Evolutionary conservation across 2,329 filamentous ascomycete genomes (phyloP), one percentile per base, ranked within the genome.

Genomic region (Curvularia hawaiiensis): DNA sequence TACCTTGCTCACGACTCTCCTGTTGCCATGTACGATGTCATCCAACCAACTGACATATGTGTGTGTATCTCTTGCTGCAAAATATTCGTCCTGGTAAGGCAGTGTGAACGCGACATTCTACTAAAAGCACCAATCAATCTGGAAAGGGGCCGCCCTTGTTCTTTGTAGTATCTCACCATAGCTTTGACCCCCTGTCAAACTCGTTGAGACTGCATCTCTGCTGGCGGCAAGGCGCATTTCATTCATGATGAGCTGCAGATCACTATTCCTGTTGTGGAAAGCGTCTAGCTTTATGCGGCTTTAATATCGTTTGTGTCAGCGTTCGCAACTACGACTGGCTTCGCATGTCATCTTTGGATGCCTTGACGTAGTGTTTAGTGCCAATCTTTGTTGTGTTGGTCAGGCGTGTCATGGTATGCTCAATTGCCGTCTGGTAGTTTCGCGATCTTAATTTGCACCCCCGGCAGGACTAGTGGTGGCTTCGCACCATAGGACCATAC

Each of bases 271-370:
- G 24, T 44, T 48, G 31, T 18, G 63, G 65, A 41, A 64, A 26
- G n/a, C 14, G 31, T 43, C 70, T 72, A 72, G 61, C 72, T 59
- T 57, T 45, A 66, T 68, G 54, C 64, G 63, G 60, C 58, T 35
- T 49, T 35, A 55, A 47, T 52, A 52, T 54, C 47, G 61, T 58
- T 62, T 56, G 61, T 71, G 71, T 68, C 62, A 70, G 68, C 69
- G 68, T 54, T 59, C 59, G 56, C 50, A 33, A 56, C 50, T 53
- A 52, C 50, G 44, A 57, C 59, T 48, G 52, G 68, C 61, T 69
- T 63, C 64, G 63, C 65, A 58, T 63, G 61, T 63, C 52, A 53
- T 50, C 43, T 52, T 55, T 53, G 58, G 58, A 60, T 54, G 59
- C 52, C 61, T 54, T 54, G 54, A 55, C 55, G 61, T 52, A 31